Percentiles rank a stretch among this genome's conserved stretches.
phyloP scores from a whole-genome alignment of 2,329 filamentous ascomycete genomes.

The Lasiodiplodia sp. region DNA sequence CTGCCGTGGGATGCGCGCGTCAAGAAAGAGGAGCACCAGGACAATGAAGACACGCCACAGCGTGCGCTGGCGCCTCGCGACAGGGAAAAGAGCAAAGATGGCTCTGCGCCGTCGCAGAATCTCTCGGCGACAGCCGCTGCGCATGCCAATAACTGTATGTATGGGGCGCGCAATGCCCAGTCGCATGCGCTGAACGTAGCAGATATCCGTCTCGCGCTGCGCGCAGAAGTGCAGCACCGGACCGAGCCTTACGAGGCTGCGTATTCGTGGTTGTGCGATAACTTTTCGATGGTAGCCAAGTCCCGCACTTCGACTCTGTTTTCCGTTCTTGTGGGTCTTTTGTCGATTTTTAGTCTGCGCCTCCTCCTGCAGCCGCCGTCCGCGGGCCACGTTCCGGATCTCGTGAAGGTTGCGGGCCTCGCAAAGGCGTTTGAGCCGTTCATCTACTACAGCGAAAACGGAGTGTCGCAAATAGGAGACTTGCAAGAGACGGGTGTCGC shows the following conservation, averaged over 20 bases:
- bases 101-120: constrained; percentile 34
- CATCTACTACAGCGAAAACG: constrained; percentile 93
- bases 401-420: constrained; percentile 88
- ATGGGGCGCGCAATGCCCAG: constrained; percentile 31
- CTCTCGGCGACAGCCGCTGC: constrained; percentile 19
- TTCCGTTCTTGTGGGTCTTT: constrained; percentile 66
- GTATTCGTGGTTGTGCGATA: constrained; percentile 68
- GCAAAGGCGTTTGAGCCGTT: constrained; percentile 92
- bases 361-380: constrained; percentile 73
- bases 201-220: constrained; percentile 77
- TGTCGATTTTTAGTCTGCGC: constrained; percentile 71
- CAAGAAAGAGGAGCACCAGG: constrained; percentile 34
- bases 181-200: constrained; percentile 24
- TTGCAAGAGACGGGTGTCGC: constrained; percentile 91
- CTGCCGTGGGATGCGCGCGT: constrained; percentile 41
- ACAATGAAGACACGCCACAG: constrained; percentile 34
- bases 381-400: constrained; percentile 75
- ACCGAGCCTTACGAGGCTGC: constrained; percentile 82
- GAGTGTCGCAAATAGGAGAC: constrained; percentile 83
- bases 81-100: constrained; percentile 36
- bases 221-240: constrained; percentile 86
- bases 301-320: constrained; percentile 73
- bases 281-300: constrained; percentile 67
- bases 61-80: constrained; percentile 38
- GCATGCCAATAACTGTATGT: constrained; percentile 58